These are phyloP conservation scores for Kwoniella sp. DNA, from an alignment of 768 basidiomycete species.

Conservation along the genomic window DNA sequence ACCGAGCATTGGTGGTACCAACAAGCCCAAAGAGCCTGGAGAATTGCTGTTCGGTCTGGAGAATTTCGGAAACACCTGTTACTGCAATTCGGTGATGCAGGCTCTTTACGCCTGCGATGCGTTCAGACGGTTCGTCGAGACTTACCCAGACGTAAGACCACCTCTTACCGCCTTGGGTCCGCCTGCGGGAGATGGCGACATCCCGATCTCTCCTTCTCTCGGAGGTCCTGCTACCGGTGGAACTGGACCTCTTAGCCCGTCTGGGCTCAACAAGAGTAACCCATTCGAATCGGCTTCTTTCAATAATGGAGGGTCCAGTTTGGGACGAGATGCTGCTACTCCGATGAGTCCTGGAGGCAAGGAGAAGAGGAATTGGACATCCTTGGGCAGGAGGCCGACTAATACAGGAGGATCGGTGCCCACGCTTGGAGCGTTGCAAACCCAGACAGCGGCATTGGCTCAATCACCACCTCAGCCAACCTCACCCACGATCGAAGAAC, in stretches of 20 bases:
- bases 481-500: slow-evolving; percentile 13
- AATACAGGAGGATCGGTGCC: slow-evolving; percentile 16
- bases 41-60: slow-evolving; percentile 78
- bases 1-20: slow-evolving; percentile 3
- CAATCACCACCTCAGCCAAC: slow-evolving; percentile 17
- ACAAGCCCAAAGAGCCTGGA: slow-evolving; percentile 23
- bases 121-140: slow-evolving; percentile 81
- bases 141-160: slow-evolving; percentile 62
- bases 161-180: slow-evolving; percentile 59
- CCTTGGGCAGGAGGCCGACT: slow-evolving; percentile 33
- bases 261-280: slow-evolving; percentile 19
- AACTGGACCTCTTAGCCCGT: neutral
- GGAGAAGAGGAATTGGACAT: slow-evolving; percentile 41
- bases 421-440: slow-evolving; percentile 12
- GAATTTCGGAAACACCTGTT: slow-evolving; percentile 98
- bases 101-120: slow-evolving; percentile 93
- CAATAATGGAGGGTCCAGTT: slow-evolving; percentile 7
- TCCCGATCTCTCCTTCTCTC: slow-evolving; percentile 15
- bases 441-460: slow-evolving; percentile 15
- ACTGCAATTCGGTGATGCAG: slow-evolving; percentile 98
- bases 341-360: slow-evolving; percentile 15
- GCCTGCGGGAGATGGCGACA: slow-evolving; percentile 47
- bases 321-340: slow-evolving; percentile 1
- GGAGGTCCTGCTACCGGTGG: neutral
- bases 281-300: slow-evolving; percentile 34